These are phyloP conservation scores for Kluyveromyces marxianus DNA, from an alignment of 1,139 yeast genomes.

Conservation along the genomic window DNA sequence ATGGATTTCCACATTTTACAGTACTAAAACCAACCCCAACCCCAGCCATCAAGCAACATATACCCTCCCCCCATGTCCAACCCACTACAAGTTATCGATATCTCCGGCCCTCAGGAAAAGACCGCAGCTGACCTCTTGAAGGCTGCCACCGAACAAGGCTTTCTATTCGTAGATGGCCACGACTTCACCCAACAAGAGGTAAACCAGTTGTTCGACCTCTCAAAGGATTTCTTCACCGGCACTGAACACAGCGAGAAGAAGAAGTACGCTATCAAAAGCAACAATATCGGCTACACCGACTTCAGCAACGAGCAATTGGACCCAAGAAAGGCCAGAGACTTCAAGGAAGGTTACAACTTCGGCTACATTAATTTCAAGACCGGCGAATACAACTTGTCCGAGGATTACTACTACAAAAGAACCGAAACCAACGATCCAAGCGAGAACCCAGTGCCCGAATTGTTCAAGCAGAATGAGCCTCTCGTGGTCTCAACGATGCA, in stretches of 20 bases:
- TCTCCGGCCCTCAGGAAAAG: constrained; percentile 36
- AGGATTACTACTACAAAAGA: constrained; percentile 2
- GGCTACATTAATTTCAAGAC: constrained; percentile 24
- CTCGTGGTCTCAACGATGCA: constrained; percentile 32
- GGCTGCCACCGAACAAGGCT: constrained; percentile 66
- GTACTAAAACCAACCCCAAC: too few relatives aligned
- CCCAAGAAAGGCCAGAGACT: constrained; percentile 40
- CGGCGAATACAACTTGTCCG: constrained; percentile 28
- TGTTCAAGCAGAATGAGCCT: constrained; percentile 36
- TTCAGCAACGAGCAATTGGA: constrained; percentile 55
- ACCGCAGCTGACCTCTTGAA: constrained; percentile 48
- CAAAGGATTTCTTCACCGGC: constrained; percentile 46
- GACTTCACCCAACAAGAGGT: constrained; percentile 55
- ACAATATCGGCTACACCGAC: constrained; percentile 58
- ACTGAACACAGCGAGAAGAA: constrained; percentile 44
- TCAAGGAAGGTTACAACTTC: constrained; percentile 32
- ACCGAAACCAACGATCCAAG: constrained; percentile 3
- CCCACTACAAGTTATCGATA: constrained; percentile 49
- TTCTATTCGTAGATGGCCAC: constrained; percentile 35
- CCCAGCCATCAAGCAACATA: neutral
- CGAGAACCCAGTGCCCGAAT: constrained; percentile 33
- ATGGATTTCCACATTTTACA: neutral
- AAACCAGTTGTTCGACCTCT: constrained; percentile 43
- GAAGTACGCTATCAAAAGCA: constrained; percentile 38
- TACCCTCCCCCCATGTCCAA: neutral